Percentiles rank a stretch among this genome's conserved stretches.
These are phyloP conservation scores for Beta vulgaris DNA, from an alignment of 148 eudicot genomes.

Conservation along the genomic window DNA sequence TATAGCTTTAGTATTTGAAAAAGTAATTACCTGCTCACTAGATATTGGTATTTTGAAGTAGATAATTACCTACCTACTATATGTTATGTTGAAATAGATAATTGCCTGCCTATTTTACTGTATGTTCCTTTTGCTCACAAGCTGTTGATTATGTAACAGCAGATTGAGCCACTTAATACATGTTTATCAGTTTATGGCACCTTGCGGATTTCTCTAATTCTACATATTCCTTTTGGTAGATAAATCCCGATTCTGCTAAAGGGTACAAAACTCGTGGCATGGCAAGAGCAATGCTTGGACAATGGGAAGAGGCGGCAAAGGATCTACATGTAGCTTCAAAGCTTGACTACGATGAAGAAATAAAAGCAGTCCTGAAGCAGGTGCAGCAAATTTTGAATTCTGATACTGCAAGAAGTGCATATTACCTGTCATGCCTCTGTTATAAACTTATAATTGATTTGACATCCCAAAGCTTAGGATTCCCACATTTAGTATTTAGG, in stretches of 20 bases:
- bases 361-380: conserved; percentile 59
- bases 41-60: background rate
- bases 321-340: conserved; percentile 88
- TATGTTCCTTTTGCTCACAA: background rate
- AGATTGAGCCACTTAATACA: background rate
- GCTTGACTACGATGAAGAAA: conserved; percentile 86
- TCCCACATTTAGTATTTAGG: background rate
- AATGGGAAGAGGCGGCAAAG: conserved; percentile 91
- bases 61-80: background rate
- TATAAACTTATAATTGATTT: background rate
- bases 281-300: conserved; percentile 88
- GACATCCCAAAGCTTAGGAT: background rate
- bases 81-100: background rate
- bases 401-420: background rate
- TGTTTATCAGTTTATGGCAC: background rate
- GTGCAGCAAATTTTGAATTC: conserved; percentile 24
- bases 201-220: background rate
- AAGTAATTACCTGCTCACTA: background rate
- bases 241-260: conserved; percentile 93
- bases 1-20: background rate
- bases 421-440: background rate
- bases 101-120: background rate
- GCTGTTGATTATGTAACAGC: background rate
- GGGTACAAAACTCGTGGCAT: conserved; percentile 84
- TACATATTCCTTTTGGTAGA: conserved; percentile 36